Evolutionary conservation across 2,329 filamentous ascomycete genomes (phyloP), one percentile per base, ranked within the genome.

Genomic region (Scytalidium lignicola): DNA sequence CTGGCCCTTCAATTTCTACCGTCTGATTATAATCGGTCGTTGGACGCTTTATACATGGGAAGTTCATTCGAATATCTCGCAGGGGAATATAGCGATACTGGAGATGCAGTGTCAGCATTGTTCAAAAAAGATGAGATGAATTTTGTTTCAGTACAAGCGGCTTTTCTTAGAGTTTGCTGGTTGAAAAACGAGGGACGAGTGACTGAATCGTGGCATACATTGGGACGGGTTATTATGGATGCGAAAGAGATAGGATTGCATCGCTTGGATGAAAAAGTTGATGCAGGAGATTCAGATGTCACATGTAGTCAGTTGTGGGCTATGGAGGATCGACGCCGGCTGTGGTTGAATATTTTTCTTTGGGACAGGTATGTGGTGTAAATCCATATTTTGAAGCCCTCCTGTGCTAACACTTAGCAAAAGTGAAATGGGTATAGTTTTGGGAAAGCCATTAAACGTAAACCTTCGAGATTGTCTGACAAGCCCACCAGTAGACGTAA

Each of bases 131-230:
- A 55, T 26, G 26, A 46, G 22, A 40, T 50, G 2, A 50, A 46
- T 22, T 23, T 53, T 3, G 44, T 39, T 6, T 41, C 46, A 3
- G 51, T 55, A n/a, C 51, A 55, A 28, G 46, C 51, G 29, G 48
- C 53, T 42, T 22, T 55, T 21, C 17, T 51, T 9, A 49, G 46
- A 46, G 32, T 43, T 18, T 44, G 39, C 2, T 55, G 53, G 53
- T 20, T 55, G 26, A 55, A 55, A 23, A 51, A 55, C 21, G 49
- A 43, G 13, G 45, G 51, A n/a, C 41, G 51, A 22, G 51, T 48
- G n/a, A 45, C 44, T 13, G 53, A 55, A 28, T 49, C 51, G 21
- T 53, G 51, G 53, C 44, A 53, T 44, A 12, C 41, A 18, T 26
- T 55, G 7, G 48, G 49, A n/a, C 47, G 44, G 42, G 32, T 28